Evolutionary conservation across 768 basidiomycete genomes (phyloP).

Genomic region (Hydnum rufescens): DNA sequence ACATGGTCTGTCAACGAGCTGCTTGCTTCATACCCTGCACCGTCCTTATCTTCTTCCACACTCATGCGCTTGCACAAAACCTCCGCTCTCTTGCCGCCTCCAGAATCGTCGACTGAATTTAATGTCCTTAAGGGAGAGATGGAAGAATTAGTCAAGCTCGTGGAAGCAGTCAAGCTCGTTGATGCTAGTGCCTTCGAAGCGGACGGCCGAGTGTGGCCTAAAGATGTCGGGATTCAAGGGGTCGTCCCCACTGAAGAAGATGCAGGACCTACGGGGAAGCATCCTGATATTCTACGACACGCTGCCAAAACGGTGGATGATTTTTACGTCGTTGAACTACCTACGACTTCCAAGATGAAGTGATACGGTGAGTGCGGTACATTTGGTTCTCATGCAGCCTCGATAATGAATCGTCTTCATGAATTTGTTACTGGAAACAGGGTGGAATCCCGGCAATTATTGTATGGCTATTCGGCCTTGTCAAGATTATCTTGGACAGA

Average conservation of each 20-base stretch:
- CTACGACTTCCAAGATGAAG: no score
- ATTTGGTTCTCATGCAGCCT: no score
- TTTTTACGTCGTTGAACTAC: not conserved
- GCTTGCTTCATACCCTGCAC: slow-evolving; percentile 56
- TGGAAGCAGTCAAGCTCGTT: slow-evolving; percentile 62
- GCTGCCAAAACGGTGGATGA: not conserved
- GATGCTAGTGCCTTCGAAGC: slow-evolving; percentile 13
- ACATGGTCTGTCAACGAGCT: slow-evolving; percentile 69
- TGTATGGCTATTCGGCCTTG: no score
- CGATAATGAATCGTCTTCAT: no score
- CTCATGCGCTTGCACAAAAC: slow-evolving; percentile 48
- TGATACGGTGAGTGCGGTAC: no score
- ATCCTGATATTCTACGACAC: not conserved
- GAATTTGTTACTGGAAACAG: no score
- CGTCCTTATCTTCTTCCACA: slow-evolving; percentile 34
- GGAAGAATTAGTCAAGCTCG: slow-evolving; percentile 52
- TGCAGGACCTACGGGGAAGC: no score
- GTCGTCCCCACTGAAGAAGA: no score
- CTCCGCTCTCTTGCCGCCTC: slow-evolving; percentile 51
- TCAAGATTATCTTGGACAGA: no score
- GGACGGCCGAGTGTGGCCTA: slow-evolving; percentile 26
- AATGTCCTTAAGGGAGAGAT: slow-evolving; percentile 34
- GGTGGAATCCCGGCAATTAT: no score
- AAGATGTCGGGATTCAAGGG: slow-evolving; percentile 21
- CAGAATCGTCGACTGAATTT: slow-evolving; percentile 35